Base-by-base conservation (phyloP, 495 filamentous ascomycete species). In the Tuber magnatum region DNA sequence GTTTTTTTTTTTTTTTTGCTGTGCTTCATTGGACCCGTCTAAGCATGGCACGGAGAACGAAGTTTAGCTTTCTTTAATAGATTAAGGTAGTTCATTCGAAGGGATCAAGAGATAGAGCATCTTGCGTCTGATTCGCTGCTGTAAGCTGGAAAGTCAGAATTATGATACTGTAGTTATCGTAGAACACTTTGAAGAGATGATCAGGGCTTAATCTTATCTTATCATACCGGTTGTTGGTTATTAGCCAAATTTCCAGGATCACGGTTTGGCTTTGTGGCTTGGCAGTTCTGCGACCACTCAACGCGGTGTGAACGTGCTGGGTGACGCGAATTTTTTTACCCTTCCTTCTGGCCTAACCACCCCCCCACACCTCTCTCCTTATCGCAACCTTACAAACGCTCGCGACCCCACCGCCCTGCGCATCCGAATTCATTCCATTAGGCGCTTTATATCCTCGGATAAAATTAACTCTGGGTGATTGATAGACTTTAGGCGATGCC, bases 401-500 rank as follows among this genome's bases (percentile, higher is more conserved):
- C 28, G 18, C 56, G n/a, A 65, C 56, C 56, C 12, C 56, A 65
- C 56, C n/a, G 56, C 28, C 18, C 56, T 7, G 56, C 56, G 56
- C 56, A 18, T 35, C 35, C 56, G 32, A 32, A 35, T 20, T 20
- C 56, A 65, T 35, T 65, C 28, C 28, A 35, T 35, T 14, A 7
- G 16, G 28, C 51, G 4, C 56, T 65, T 65, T 32, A 18, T 35
- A 28, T 7, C 56, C 3, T 9, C 1, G 12, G 35, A 65, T 28
- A 20, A 35, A 65, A 35, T 7, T 65, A 65, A 12, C 16, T 35
- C 56, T 35, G 1, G 32, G 56, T 1, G 51, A 16, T n/a, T 12
- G 48, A n/a, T 22, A 18, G 28, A 35, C 28, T 65, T 35, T 65
- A 6, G 56, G 56, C 35, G 56, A 79, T 79, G 77, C 77, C 77